phyloP scores from a whole-genome alignment of 257 asterid genomes.

The Leonotis leonurus region DNA sequence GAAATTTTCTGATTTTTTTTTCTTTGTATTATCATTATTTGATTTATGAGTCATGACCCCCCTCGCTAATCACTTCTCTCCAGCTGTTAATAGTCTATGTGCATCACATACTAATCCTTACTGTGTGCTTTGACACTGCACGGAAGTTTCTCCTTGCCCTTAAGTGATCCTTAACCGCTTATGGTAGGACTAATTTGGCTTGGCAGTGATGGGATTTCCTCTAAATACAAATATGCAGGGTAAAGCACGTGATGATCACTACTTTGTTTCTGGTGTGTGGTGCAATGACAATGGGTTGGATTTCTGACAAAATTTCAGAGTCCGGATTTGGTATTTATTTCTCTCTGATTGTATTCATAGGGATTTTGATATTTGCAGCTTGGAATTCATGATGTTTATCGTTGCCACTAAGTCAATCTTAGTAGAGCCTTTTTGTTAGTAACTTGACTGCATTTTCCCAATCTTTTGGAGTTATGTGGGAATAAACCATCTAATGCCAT shows the following conservation, averaged over 20 bases:
- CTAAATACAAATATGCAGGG: constrained; percentile 41
- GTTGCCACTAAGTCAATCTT: background rate
- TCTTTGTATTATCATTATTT: background rate
- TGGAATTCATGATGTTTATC: background rate
- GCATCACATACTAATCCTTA: background rate
- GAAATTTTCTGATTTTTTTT: background rate
- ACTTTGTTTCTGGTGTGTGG: constrained; percentile 75
- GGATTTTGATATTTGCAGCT: background rate
- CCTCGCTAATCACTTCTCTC: background rate
- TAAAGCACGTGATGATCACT: constrained; percentile 79
- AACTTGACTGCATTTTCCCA: background rate
- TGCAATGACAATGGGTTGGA: constrained; percentile 95
- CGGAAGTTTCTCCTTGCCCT: background rate
- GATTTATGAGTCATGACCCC: background rate
- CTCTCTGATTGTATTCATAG: background rate
- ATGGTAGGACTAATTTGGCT: background rate
- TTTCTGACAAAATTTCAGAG: constrained; percentile 85
- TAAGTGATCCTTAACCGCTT: background rate
- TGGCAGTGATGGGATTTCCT: constrained; percentile 2
- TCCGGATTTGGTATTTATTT: constrained; percentile 75
- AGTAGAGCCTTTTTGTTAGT: background rate
- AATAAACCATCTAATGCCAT: background rate
- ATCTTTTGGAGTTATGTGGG: background rate
- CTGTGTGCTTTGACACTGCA: background rate
- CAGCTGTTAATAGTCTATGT: background rate